These are phyloP conservation scores for Omphalotus guepiniiformis DNA, from an alignment of 768 basidiomycete genomes.

Conservation along the genomic window DNA sequence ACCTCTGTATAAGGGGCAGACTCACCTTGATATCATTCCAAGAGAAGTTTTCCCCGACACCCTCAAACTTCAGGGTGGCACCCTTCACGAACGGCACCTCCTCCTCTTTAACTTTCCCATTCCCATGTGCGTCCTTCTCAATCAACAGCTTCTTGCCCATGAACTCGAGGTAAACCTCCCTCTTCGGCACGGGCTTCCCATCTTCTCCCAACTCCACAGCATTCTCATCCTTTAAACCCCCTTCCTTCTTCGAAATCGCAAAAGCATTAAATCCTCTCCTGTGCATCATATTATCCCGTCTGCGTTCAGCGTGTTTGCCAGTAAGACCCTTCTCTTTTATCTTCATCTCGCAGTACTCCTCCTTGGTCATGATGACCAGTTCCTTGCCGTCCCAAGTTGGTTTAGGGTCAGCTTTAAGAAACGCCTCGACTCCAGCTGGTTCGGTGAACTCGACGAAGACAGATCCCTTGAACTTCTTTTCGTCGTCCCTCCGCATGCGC, in stretches of 20 bases:
- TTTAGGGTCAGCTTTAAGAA: slow-evolving; percentile 79
- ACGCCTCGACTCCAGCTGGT: slow-evolving; percentile 60
- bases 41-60: slow-evolving; percentile 45
- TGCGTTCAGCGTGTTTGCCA: slow-evolving; percentile 61
- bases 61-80: slow-evolving; percentile 55
- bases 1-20: not conserved
- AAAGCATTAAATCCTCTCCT: slow-evolving; percentile 77
- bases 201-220: slow-evolving; percentile 7
- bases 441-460: slow-evolving; percentile 91
- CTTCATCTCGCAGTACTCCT: slow-evolving; percentile 92
- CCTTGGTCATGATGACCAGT: slow-evolving; percentile 87
- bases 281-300: slow-evolving; percentile 50
- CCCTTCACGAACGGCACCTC: slow-evolving; percentile 52
- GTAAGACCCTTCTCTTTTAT: slow-evolving; percentile 90
- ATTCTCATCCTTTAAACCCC: slow-evolving; percentile 15
- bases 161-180: slow-evolving; percentile 70
- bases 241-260: slow-evolving; percentile 21
- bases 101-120: slow-evolving; percentile 59
- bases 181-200: slow-evolving; percentile 28
- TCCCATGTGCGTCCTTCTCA: slow-evolving; percentile 54
- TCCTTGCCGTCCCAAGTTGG: slow-evolving; percentile 75
- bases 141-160: slow-evolving; percentile 68
- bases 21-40: slow-evolving; percentile 50
- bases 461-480: slow-evolving; percentile 91
- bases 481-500: slow-evolving; percentile 81